Evolutionary conservation across 2,329 filamentous ascomycete species (phyloP), one percentile per base, ranked within the genome.

Genomic region (Rosellinia necatrix): DNA sequence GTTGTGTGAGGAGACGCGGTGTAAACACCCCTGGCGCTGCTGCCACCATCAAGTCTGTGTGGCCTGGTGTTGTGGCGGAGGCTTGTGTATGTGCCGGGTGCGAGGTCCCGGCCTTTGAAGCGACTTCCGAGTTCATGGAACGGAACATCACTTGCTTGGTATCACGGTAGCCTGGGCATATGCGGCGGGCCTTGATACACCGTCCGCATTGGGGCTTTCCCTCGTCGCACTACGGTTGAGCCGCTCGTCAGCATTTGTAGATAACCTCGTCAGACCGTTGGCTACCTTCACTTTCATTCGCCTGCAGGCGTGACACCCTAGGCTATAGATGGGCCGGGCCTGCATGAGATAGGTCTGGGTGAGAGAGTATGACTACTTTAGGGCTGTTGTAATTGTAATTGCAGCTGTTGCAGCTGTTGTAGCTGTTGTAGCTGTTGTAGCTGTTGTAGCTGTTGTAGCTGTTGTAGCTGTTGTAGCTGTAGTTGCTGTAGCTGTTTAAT

Each of bases 281-380:
- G 4, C 17, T 59, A 59, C 52, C 38, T 59, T 56, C 7, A 59
- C 47, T 48, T 59, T 59, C 56, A 59, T 59, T n/a, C 56, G 46
- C 37, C 52, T 51, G 32, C 56, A 58, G 21, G 46, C 46, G 19
- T 51, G 46, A 34, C 56, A 59, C n/a, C 52, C 56, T 48, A 40
- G 30, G 56, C 56, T 59, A 38, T 59, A 51, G 2, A 51, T 40
- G 4, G 27, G 15, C 8, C 56, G 56, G 43, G n/a, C 49, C 15
- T 40, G 15, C 50, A 42, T 56, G 12, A 29, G 46, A 19, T n/a
- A n/a, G n/a, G n/a, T n/a, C n/a, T n/a, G n/a, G n/a, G n/a, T n/a
- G n/a, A n/a, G n/a, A 15, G 6, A n/a, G 19, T 37, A 40, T 32
- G 17, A n/a, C 12, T 9, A 41, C 30, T 19, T 12, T 5, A 17